A percentile compares a stretch with the other conserved stretches of the same genome.
Conservation (phyloP, 106 monocot genomes). For the Dioscorea dumetorum region DNA sequence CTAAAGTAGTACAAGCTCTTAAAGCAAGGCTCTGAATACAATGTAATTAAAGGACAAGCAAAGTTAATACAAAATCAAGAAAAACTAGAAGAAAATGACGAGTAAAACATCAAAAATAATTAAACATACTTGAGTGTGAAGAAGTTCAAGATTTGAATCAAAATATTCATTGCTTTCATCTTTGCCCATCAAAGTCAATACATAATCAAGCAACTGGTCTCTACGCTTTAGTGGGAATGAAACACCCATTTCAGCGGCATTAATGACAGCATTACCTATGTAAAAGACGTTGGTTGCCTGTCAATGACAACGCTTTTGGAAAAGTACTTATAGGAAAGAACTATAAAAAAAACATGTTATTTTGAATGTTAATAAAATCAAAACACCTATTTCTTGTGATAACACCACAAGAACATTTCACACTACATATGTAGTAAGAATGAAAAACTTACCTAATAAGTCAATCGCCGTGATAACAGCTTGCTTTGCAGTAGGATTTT, state of each 20-base stretch:
- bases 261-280: conserved; percentile 85
- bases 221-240: conserved; percentile 87
- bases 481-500: conserved; percentile 92
- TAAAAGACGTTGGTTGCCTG: neutral
- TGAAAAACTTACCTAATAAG: conserved; percentile 43
- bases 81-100: too few relatives aligned
- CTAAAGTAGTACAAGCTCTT: conserved; percentile 90
- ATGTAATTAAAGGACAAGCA: too few relatives aligned
- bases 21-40: conserved; percentile 84
- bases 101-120: neutral
- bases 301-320: too few relatives aligned
- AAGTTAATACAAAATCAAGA: too few relatives aligned
- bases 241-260: conserved; percentile 87
- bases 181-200: conserved; percentile 92
- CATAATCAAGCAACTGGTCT: conserved; percentile 88
- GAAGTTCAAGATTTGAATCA: conserved; percentile 72
- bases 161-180: conserved; percentile 54
- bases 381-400: too few relatives aligned
- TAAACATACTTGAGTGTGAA: conserved; percentile 74
- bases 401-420: too few relatives aligned
- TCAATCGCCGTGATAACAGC: conserved; percentile 99
- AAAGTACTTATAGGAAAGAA: too few relatives aligned
- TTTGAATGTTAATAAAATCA: too few relatives aligned
- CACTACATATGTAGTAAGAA: too few relatives aligned
- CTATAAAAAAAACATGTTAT: too few relatives aligned